Base-by-base conservation (phyloP, 768 basidiomycete species). In the Tylopilus sp. region DNA sequence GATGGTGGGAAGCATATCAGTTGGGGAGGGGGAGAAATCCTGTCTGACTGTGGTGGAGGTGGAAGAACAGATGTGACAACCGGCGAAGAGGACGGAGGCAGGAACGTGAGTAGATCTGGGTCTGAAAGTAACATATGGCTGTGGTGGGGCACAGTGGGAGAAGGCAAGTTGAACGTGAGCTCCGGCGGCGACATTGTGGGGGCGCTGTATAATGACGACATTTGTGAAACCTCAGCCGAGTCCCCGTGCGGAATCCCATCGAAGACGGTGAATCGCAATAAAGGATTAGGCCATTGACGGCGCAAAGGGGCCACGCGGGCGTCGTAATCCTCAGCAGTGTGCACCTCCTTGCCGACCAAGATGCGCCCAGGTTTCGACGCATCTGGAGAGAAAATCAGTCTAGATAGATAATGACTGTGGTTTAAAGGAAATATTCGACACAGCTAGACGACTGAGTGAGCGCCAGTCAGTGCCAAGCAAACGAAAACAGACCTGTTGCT, bases 331-430 rank as follows among this genome's bases (percentile, higher is more conserved):
- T 79, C 76, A 2, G 74, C 74, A 45, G 72, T 75, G 63, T 77
- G 81, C 14, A 84, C 82, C 63, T 86, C 83, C 50, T 71, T 78
- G 46, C 76, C 80, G 52, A 91, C 75, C 29, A 89, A 71, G 42
- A 89, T 80, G 33, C 83, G 81, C 40, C 76, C 72, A 7, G 79
- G 67, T 53, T 75, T 71, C 16, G 72, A 72, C n/a, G 78, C 74
- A 55, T 84, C 76, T 6, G 84, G 84, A 38, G 83, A 84, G 69
- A 91, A 89, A 19, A 89, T 70, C 45, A 92, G 77, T 53, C 79
- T 83, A 45, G 83, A 83, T 50, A 89, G 71, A 73, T 78, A 81
- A 71, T 80, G 86, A 50, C 70, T 76, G 52, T 78, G 72, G 63
- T 75, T 77, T 45, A 85, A 76, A 59, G 83, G 81, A 64, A 90